Percentiles rank a stretch among this genome's conserved stretches.
Conservation (phyloP, 306 rosid species). For the Malus sieversii region DNA sequence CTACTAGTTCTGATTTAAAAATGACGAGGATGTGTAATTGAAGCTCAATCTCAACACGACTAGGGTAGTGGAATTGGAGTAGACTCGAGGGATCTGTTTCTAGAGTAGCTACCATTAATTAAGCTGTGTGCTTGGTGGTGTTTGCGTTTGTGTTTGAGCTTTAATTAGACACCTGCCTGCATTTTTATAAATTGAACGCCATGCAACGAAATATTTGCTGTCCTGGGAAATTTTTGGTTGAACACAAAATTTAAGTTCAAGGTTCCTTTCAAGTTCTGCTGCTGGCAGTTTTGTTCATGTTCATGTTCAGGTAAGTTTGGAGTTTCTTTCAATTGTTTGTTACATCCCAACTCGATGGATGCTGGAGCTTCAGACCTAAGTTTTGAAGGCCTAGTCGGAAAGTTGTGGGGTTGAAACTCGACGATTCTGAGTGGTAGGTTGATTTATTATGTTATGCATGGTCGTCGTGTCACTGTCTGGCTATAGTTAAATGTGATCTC, state of each 20-base stretch:
- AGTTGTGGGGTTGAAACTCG: conserved; percentile 1
- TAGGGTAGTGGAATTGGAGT: neutral
- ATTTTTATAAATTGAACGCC: neutral
- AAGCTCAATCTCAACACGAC: conserved; percentile 5
- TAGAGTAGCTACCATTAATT: neutral
- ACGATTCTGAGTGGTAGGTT: conserved; percentile 21
- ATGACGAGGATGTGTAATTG: conserved; percentile 8
- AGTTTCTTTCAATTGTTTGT: conserved; percentile 15
- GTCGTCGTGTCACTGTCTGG: neutral
- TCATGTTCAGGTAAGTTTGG: conserved; percentile 25
- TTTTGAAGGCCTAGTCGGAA: neutral
- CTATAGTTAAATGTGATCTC: neutral
- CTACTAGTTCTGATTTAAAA: neutral
- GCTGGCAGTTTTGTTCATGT: conserved; percentile 17
- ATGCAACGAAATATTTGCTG: neutral
- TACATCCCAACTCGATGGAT: conserved; percentile 10
- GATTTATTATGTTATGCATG: neutral
- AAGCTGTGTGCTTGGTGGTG: neutral
- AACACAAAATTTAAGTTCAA: neutral
- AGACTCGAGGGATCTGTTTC: neutral
- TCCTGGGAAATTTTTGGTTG: neutral
- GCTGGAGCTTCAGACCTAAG: conserved; percentile 11
- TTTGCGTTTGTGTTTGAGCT: neutral
- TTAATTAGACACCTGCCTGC: neutral
- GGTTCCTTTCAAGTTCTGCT: conserved; percentile 14